Percentiles rank a stretch among this genome's conserved stretches.
Conservation (phyloP, 2,329 filamentous ascomycete species). For the Epichloe glyceriae region DNA sequence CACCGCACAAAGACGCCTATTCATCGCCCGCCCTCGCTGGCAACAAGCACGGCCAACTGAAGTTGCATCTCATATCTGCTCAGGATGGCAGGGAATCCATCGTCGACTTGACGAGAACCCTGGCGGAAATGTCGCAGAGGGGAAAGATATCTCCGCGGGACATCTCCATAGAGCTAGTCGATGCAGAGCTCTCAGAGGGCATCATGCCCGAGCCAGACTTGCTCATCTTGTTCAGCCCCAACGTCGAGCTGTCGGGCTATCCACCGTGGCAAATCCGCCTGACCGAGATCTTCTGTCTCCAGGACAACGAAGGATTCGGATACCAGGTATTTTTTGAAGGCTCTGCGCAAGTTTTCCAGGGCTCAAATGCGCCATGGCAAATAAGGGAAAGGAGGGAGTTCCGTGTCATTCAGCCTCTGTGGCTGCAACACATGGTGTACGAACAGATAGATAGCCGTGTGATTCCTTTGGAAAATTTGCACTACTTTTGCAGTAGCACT, state of each 20-base stretch:
- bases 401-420: background rate
- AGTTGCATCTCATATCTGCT: constrained; percentile 67
- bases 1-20: constrained; percentile 28
- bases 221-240: constrained; percentile 73
- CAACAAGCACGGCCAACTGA: constrained; percentile 29
- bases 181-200: constrained; percentile 68
- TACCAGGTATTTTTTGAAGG: constrained; percentile 86
- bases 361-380: constrained; percentile 80
- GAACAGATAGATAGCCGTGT: background rate
- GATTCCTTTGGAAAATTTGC: background rate
- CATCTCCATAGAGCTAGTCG: constrained; percentile 74
- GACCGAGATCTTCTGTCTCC: constrained; percentile 79
- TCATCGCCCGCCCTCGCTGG: constrained; percentile 15
- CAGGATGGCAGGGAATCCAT: constrained; percentile 88
- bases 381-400: constrained; percentile 18
- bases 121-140: constrained; percentile 88
- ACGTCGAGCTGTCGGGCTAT: constrained; percentile 76
- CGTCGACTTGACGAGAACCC: constrained; percentile 86
- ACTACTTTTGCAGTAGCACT: background rate
- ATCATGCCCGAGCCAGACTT: constrained; percentile 86
- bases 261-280: constrained; percentile 92
- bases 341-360: constrained; percentile 68
- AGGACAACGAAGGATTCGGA: constrained; percentile 69
- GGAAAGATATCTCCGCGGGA: constrained; percentile 70
- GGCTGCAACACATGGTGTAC: background rate